Evolutionary conservation across 2,329 filamentous ascomycete genomes (phyloP).

Genomic region (Pseudomassariella vexata): DNA sequence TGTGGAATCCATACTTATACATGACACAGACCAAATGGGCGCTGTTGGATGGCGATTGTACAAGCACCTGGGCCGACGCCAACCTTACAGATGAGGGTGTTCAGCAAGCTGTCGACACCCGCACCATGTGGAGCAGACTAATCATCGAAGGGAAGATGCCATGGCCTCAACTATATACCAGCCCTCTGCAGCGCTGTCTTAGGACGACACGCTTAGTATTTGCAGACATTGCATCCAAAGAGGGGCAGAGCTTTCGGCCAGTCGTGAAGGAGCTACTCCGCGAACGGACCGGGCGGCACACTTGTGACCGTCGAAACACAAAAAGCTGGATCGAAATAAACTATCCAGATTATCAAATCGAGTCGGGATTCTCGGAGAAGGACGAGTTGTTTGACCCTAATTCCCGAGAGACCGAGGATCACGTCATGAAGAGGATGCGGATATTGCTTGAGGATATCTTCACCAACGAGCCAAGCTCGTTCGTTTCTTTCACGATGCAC

Average conservation of each 20-base stretch:
- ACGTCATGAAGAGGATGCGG: conserved; percentile 27
- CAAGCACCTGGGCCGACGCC: conserved; percentile 6
- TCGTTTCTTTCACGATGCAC: conserved; percentile 39
- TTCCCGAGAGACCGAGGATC: conserved; percentile 29
- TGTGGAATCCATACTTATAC: background rate
- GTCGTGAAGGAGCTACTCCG: conserved; percentile 40
- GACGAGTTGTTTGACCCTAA: conserved; percentile 38
- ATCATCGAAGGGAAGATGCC: conserved; percentile 34
- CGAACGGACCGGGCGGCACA: conserved; percentile 44
- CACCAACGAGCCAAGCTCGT: conserved; percentile 27
- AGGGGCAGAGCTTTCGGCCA: conserved; percentile 32
- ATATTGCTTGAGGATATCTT: conserved; percentile 30
- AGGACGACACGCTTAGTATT: conserved; percentile 41
- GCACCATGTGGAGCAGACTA: conserved; percentile 34
- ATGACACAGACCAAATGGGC: conserved; percentile 7
- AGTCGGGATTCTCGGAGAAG: conserved; percentile 38
- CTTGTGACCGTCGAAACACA: conserved; percentile 40
- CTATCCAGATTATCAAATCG: conserved; percentile 36
- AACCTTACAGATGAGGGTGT: conserved; percentile 36
- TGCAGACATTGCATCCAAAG: conserved; percentile 20
- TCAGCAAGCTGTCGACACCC: conserved; percentile 35
- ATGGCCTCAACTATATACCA: conserved; percentile 40
- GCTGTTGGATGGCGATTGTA: conserved; percentile 8
- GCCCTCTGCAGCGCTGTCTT: conserved; percentile 41
- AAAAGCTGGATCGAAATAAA: conserved; percentile 30